phyloP scores from a whole-genome alignment of 352 stramenopile species.

The Globisporangium cystogenes region DNA sequence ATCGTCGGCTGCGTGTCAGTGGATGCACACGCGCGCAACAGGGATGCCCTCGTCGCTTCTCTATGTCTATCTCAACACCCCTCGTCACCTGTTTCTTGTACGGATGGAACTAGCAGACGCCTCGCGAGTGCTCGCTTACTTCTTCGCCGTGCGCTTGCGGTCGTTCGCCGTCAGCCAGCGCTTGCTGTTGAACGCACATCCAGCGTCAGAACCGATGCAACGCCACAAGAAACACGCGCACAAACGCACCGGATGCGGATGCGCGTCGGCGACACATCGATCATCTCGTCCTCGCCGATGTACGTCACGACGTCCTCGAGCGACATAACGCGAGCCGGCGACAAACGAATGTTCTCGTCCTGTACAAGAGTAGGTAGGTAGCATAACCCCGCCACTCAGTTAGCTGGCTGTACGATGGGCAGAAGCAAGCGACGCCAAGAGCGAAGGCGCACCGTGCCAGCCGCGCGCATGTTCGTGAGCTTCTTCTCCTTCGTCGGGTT shows the following conservation, averaged over 20 bases:
- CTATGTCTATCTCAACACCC: slow-evolving; percentile 1
- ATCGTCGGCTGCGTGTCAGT: neutral
- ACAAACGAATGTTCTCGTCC: slow-evolving; percentile 95
- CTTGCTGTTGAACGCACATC: slow-evolving; percentile 28
- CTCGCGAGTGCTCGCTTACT: slow-evolving; percentile 21
- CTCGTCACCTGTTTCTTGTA: neutral
- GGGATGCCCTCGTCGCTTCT: neutral
- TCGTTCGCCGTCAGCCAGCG: slow-evolving; percentile 58
- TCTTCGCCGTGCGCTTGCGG: slow-evolving; percentile 56
- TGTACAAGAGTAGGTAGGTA: slow-evolving; percentile 1
- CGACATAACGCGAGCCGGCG: slow-evolving; percentile 90
- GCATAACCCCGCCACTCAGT: neutral
- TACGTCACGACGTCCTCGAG: slow-evolving; percentile 98
- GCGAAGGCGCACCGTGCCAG: slow-evolving; percentile 51
- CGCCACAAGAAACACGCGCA: neutral
- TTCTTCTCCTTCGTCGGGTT: slow-evolving; percentile 98
- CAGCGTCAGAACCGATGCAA: neutral
- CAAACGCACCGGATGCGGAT: slow-evolving; percentile 85
- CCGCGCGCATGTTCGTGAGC: slow-evolving; percentile 95
- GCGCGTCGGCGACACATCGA: slow-evolving; percentile 95
- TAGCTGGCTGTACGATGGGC: neutral
- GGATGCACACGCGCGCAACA: neutral
- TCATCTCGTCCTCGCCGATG: slow-evolving; percentile 97
- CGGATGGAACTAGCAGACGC: neutral
- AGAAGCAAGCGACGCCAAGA: neutral